Base-by-base conservation (phyloP, 805 yeast genomes). In the Ascoidea rubescens region DNA sequence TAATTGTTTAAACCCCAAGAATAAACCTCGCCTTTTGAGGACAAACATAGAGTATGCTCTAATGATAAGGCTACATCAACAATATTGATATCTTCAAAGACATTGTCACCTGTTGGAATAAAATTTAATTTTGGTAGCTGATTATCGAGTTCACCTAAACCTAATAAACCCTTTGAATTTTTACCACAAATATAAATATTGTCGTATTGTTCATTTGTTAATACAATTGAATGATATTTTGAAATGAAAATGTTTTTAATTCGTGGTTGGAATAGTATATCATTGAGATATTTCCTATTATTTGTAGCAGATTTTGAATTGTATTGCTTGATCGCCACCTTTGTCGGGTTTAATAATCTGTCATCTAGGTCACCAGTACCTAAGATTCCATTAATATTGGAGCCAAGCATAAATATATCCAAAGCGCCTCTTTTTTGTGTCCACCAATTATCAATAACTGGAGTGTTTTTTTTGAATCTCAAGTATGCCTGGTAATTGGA, bases 1-100 rank as follows among this genome's bases (percentile, higher is more conserved):
- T 64, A 73, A 16, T 72, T 69, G 59, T 87, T 87, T 55, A 79
- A 71, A 0, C 97, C 97, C 95, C 96, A 90, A 0, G 89, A 66
- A 55, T 71, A 84, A 1, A 87, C 68, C n/a, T 73, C 73, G 45
- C 80, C 79, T 14, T 65, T 57, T 0, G 67, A 59, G 0, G 84
- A 75, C 21, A 85, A 58, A 0, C 76, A 83, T 7, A 88, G 59
- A 0, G 87, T 69, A 61, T 87, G 96, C 59, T 84, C 84, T 58
- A 79, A 78, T 51, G 88, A 80, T 0, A 80, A 62, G 1, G 75
- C 77, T 1, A 79, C 66, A 31, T 62, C 60, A 1, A 66, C 53
- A 1, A 70, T 62, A 2, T 60, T 59, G 1, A 70, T 61, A 31
- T 61, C 65, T 5, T 64, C 60, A n/a, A 60, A 55, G 2, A 57